Evolutionary conservation across 2,329 filamentous ascomycete genomes (phyloP), one percentile per base, ranked within the genome.

Genomic region (Fusarium chuoi): DNA sequence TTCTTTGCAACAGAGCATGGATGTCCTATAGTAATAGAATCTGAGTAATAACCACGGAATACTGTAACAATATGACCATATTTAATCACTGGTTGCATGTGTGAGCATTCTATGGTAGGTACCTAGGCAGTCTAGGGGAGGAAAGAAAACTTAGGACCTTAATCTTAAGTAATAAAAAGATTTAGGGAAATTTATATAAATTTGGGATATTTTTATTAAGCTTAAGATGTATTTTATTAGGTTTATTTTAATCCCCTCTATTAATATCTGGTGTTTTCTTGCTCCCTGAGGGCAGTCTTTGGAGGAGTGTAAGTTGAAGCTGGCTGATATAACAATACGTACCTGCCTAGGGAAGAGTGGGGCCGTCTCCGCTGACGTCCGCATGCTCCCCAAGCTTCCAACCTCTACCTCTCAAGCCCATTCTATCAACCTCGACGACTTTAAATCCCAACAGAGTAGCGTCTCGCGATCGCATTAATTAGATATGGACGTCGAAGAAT

Each of bases 401-500:
- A 77, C 75, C 76, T 77, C 45, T 58, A 68, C 70, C 72, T 72
- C 62, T 59, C 62, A 70, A 64, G 57, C 49, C 42, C 62, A 52
- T 51, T 58, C 46, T 44, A 66, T 44, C 49, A 64, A 57, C 49
- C 44, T 48, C 56, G 46, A 55, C 38, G 35, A 38, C 45, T 57
- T 62, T 57, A 52, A 69, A 66, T 71, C 51, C 35, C 61, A 66
- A 73, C 51, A 54, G 46, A 30, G 59, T 39, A 67, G 55, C 56
- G 45, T 41, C 39, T 62, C 38, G 62, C 68, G 68, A 54, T 35
- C 36, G 61, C 48, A 54, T 41, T 28, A 36, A 64, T 56, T 71
- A 76, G 68, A 74, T 65, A 87, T 87, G 86, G 86, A 87, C 75
- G 83, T 87, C 71, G 85, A 87, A 79, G 85, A 88, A 77, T 87